A percentile compares a stretch with the other conserved stretches of the same genome.
Conservation (phyloP, 345 rosid species). For the Ailanthus altissimus region DNA sequence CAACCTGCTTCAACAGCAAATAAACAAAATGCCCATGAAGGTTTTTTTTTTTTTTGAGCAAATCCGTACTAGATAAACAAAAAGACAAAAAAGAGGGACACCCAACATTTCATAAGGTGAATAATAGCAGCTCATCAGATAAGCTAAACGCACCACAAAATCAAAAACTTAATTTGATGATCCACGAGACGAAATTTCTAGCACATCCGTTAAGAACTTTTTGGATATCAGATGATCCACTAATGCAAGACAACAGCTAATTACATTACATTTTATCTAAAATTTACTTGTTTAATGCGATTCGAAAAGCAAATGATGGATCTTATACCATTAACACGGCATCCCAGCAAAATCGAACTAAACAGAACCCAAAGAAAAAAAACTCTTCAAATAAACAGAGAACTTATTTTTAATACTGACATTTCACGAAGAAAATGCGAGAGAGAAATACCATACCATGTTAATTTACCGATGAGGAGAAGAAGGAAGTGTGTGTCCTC, state of each 20-base stretch:
- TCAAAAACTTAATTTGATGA: background rate
- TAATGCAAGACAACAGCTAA: background rate
- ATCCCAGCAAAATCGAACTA: background rate
- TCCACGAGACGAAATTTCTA: background rate
- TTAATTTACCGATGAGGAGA: background rate
- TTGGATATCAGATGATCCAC: background rate
- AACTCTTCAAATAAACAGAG: background rate
- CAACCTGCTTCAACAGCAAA: conserved; percentile 55
- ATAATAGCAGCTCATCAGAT: background rate
- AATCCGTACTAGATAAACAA: background rate
- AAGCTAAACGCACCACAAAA: background rate
- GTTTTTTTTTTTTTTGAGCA: background rate
- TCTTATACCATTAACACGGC: background rate
- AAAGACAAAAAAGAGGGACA: background rate
- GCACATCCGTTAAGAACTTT: background rate
- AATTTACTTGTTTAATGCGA: background rate
- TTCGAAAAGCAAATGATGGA: background rate
- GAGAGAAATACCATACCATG: background rate
- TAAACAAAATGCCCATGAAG: background rate
- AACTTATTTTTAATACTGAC: background rate
- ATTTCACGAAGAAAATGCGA: background rate
- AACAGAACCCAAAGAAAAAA: background rate
- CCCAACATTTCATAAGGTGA: background rate
- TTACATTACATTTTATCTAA: background rate
- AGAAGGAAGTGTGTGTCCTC: background rate